Evolutionary conservation across 1,284 basidiomycete species (phyloP).

Genomic region (Termitomyces sp.): DNA sequence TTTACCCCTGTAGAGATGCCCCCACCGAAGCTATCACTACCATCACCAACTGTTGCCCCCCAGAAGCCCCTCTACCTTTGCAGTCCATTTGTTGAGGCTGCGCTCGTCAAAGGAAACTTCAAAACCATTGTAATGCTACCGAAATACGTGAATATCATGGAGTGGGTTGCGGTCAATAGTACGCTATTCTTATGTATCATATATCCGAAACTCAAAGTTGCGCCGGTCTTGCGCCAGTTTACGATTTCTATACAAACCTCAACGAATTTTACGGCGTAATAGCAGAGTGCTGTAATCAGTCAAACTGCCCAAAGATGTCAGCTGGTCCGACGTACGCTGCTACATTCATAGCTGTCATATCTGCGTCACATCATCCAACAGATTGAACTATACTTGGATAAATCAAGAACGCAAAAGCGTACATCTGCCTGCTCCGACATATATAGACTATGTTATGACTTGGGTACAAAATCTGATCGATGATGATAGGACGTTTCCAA

Average conservation of each 20-base stretch:
- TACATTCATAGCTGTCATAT: background rate
- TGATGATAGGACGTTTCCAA: conserved; percentile 92
- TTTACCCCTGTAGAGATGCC: conserved; percentile 44
- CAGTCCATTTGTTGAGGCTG: conserved; percentile 94
- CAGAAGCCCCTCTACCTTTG: conserved; percentile 84
- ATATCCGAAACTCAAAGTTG: background rate
- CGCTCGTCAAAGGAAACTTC: conserved; percentile 97
- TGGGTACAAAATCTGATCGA: conserved; percentile 95
- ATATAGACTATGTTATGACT: conserved; percentile 99
- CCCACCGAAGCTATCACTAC: conserved; percentile 36
- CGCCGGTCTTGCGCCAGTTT: conserved; percentile 49
- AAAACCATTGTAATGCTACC: conserved; percentile 98
- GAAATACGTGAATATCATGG: conserved; percentile 96
- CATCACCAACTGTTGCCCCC: conserved; percentile 32
- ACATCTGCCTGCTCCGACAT: conserved; percentile 91
- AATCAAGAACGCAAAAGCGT: conserved; percentile 94
- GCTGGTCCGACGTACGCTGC: conserved; percentile 73
- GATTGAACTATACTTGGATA: conserved; percentile 97
- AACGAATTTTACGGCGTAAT: conserved; percentile 98
- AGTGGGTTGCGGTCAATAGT: conserved; percentile 99
- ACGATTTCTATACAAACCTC: conserved; percentile 94
- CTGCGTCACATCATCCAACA: conserved; percentile 26
- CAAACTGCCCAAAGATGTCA: conserved; percentile 90
- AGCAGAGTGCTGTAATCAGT: conserved; percentile 89
- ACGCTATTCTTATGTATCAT: conserved; percentile 28